Base-by-base conservation (phyloP, 176 grass and related monocot species). In the Calamus simplicifolius region DNA sequence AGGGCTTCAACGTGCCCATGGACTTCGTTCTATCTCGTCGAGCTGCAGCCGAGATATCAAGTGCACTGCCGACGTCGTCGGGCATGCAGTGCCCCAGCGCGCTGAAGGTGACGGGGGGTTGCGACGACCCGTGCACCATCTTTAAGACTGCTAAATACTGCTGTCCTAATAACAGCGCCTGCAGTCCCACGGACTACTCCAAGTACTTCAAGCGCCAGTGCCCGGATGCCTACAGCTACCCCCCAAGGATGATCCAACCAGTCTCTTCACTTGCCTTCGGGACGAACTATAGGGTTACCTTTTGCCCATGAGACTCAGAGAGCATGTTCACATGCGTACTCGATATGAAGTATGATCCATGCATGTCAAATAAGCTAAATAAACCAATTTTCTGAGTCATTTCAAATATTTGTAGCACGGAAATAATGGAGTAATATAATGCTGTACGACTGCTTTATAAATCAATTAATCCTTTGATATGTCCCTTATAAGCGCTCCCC, bases 1-100 rank as follows among this genome's bases (percentile, higher is more conserved):
- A 81, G 51, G 85, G 85, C 1, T 89, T 63, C 77, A n/a, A 89
- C 73, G 85, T 77, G 77, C 70, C 72, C 38, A 67, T 89, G 73
- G 17, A 52, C 27, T 74, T 89, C 1, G 80, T 0, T 81, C 81
- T 1, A 69, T 17, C 52, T 43, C 35, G 35, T 1, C 53, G 6
- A 27, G 57, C 56, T 29, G 56, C 85, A 49, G 54, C 35, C 3
- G 29, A 18, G 77, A 76, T 12, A 17, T n/a, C 5, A 25, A 17
- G 19, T 71, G 68, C 25, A 35, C 16, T 3, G 68, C 68, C 16
- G 68, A 71, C 69, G 10, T 80, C 65, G 63, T 70, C 4, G 10
- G 51, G n/a, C n/a, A n/a, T n/a, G n/a, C 29, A 69, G 57, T 85
- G 86, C 71, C 81, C 81, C 1, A 15, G 4, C 25, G 19, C 29